A percentile compares a stretch with the other conserved stretches of the same genome.
These are phyloP conservation scores for Vaccinium myrtillus DNA, from an alignment of 148 eudicot genomes.

Conservation along the genomic window DNA sequence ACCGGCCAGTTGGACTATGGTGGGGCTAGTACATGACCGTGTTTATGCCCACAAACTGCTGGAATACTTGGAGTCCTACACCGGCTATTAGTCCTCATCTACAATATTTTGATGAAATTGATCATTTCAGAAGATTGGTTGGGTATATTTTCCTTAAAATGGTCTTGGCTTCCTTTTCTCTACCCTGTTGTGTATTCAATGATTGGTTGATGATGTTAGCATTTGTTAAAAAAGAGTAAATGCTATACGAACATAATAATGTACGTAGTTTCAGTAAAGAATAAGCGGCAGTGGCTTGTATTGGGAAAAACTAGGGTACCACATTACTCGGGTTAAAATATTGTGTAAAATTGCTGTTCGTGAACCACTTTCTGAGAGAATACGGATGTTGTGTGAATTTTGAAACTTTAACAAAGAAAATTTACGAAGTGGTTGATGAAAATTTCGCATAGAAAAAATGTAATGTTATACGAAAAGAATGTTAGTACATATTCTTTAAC, in stretches of 20 bases:
- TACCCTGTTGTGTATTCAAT: constrained; percentile 35
- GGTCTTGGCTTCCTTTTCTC: constrained; percentile 43
- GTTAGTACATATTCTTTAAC: background rate
- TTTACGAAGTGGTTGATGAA: background rate
- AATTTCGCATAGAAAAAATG: background rate
- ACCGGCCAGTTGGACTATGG: constrained; percentile 63
- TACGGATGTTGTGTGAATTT: background rate
- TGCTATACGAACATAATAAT: background rate
- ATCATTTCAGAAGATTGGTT: constrained; percentile 10
- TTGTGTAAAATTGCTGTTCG: background rate
- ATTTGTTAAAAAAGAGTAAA: background rate
- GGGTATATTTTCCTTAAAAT: constrained; percentile 54
- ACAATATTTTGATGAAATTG: constrained; percentile 22
- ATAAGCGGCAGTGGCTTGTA: background rate
- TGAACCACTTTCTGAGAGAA: background rate
- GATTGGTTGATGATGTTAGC: background rate
- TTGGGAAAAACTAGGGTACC: background rate
- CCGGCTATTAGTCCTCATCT: constrained; percentile 54
- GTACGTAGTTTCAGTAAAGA: background rate
- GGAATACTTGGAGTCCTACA: constrained; percentile 61
- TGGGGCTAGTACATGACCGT: constrained; percentile 70
- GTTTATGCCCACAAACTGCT: constrained; percentile 70
- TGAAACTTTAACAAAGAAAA: background rate
- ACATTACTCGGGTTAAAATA: background rate
- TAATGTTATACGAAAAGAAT: background rate